Percentiles rank a stretch among this genome's conserved stretches.
Conservation (phyloP, 179 eudicot genomes). For the Sideroxylon spinosum region DNA sequence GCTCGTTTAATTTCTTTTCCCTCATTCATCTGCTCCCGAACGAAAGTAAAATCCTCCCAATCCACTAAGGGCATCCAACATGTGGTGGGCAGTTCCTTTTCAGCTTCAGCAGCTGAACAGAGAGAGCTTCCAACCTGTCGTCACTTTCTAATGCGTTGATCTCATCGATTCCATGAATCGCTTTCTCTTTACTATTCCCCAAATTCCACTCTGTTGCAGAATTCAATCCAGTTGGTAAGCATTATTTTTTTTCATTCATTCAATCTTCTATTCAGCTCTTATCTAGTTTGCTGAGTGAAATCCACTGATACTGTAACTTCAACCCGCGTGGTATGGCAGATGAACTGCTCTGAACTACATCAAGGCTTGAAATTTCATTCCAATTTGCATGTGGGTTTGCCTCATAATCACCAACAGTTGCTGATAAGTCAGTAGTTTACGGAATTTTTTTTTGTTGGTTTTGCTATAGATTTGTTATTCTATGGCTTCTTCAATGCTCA, state of each 20-base stretch:
- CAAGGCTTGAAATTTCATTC: background rate
- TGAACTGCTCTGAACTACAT: too few species aligned
- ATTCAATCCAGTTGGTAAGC: background rate
- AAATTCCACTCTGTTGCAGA: background rate
- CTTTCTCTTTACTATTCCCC: background rate
- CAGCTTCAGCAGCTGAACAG: too few species aligned
- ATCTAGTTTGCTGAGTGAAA: background rate
- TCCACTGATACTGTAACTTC: background rate
- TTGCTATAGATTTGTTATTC: conserved; percentile 1
- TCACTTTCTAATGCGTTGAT: background rate
- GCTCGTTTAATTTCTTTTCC: too few species aligned
- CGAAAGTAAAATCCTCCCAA: too few species aligned
- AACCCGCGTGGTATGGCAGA: background rate
- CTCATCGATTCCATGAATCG: background rate
- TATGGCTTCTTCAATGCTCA: conserved; percentile 61
- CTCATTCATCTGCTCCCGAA: too few species aligned
- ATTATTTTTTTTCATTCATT: background rate
- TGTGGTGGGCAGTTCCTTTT: too few species aligned
- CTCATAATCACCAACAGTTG: background rate
- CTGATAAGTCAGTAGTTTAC: background rate
- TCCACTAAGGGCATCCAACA: too few species aligned
- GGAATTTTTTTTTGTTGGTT: background rate
- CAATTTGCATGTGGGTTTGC: conserved; percentile 1
- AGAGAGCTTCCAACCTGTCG: too few species aligned
- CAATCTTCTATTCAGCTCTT: background rate